phyloP scores from a whole-genome alignment of 1,284 basidiomycete genomes.

The Ustilago bromivora region DNA sequence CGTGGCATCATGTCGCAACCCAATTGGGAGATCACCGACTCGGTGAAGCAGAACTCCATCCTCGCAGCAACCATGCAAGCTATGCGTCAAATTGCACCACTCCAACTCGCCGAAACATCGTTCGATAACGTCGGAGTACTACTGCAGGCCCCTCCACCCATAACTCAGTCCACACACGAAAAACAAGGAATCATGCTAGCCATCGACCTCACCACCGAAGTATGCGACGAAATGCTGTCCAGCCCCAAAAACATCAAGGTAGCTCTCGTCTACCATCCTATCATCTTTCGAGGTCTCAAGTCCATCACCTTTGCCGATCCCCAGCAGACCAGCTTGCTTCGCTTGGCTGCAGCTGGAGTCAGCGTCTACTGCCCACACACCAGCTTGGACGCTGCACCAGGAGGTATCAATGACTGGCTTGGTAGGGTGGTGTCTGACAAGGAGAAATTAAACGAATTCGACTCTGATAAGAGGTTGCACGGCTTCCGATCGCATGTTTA shows the following conservation, averaged over 20 bases:
- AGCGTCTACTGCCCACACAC: conserved; percentile 90
- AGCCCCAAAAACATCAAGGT: conserved; percentile 67
- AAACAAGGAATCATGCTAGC: conserved; percentile 60
- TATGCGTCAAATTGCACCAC: conserved; percentile 54
- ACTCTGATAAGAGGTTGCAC: conserved; percentile 5
- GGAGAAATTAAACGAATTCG: conserved; percentile 27
- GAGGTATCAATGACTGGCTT: conserved; percentile 79
- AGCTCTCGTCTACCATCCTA: conserved; percentile 80
- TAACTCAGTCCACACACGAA: conserved; percentile 2
- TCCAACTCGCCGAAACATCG: conserved; percentile 58
- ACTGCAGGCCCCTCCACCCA: conserved; percentile 38
- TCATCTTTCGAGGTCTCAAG: conserved; percentile 85
- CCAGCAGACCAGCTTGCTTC: conserved; percentile 82
- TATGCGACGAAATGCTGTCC: conserved; percentile 64
- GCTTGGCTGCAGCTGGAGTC: conserved; percentile 82
- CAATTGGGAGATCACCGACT: conserved; percentile 49
- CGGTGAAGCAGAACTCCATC: conserved; percentile 36
- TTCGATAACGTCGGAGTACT: conserved; percentile 68
- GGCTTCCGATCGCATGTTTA: conserved; percentile 7
- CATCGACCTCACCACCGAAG: conserved; percentile 64
- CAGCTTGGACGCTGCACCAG: conserved; percentile 81
- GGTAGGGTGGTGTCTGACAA: conserved; percentile 40
- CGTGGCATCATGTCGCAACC: conserved; percentile 34
- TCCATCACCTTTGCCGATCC: conserved; percentile 82
- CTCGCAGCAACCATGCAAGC: conserved; percentile 36